Percentiles rank a stretch among this genome's conserved stretches.
Evolutionary conservation across 2,329 filamentous ascomycete species (phyloP).

Genomic region (Xylogone sp.): DNA sequence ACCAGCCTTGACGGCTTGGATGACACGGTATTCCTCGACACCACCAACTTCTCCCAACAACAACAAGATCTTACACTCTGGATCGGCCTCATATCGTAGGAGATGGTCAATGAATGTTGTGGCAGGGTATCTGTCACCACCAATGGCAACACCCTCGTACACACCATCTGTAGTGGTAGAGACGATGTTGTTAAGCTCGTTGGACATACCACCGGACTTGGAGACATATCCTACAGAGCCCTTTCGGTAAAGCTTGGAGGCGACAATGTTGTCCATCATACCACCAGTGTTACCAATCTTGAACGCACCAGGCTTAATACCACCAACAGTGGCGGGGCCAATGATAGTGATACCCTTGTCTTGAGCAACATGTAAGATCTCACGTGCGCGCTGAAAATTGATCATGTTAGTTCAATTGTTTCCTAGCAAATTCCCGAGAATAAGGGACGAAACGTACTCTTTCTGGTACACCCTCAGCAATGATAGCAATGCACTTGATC

Average conservation of each 20-base stretch:
- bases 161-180: constrained; percentile 95
- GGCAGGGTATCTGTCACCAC: constrained; percentile 97
- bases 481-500: constrained; percentile 98
- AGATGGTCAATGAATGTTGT: constrained; percentile 99
- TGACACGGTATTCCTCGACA: constrained; percentile 99
- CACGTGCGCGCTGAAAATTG: constrained; percentile 73
- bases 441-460: constrained; percentile 59
- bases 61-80: constrained; percentile 95
- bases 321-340: constrained; percentile 95
- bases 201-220: constrained; percentile 99
- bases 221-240: constrained; percentile 98
- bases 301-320: constrained; percentile 98
- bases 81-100: constrained; percentile 92
- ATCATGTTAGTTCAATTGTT: constrained; percentile 22
- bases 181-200: constrained; percentile 99
- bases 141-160: constrained; percentile 98
- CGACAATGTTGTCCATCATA: constrained; percentile 99
- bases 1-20: constrained; percentile 93
- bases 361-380: constrained; percentile 93
- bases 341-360: constrained; percentile 99
- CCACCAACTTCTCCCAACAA: constrained; percentile 97
- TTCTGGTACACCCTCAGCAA: constrained; percentile 98
- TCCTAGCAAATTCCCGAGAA: background rate
- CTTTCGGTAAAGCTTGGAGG: constrained; percentile 99
- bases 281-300: constrained; percentile 99